Conservation (phyloP, 208 protist species). For the Naegleria fowleri region DNA sequence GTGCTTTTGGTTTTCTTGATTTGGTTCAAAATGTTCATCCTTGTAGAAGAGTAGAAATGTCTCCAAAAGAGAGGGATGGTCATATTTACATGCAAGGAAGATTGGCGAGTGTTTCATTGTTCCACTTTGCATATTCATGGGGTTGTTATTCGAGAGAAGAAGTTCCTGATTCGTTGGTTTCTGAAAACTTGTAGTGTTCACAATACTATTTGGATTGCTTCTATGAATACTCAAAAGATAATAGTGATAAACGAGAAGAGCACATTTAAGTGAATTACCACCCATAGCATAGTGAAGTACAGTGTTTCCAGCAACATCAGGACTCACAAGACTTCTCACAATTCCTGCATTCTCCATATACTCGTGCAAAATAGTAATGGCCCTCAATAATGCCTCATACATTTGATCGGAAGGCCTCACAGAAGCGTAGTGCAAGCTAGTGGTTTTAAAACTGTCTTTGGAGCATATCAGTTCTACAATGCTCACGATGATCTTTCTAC, state of each 20-base stretch:
- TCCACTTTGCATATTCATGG: neutral
- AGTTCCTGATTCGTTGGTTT: neutral
- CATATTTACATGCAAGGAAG: neutral
- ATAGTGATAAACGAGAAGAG: neutral
- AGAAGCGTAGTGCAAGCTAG: neutral
- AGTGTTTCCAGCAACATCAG: neutral
- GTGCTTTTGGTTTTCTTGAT: neutral
- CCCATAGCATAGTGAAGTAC: neutral
- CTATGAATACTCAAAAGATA: neutral
- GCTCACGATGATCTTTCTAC: neutral
- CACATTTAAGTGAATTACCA: neutral
- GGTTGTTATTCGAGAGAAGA: neutral
- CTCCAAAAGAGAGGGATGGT: neutral
- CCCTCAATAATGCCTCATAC: neutral
- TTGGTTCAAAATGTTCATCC: neutral
- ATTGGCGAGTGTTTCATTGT: neutral
- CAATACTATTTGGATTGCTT: neutral
- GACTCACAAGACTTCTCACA: neutral
- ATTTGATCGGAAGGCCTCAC: neutral
- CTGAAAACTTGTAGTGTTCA: neutral
- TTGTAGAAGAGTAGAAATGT: neutral
- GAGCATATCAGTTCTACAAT: neutral
- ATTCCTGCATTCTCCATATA: neutral
- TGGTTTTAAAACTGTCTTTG: neutral
- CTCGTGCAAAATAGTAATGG: neutral